phyloP scores from a whole-genome alignment of 2,329 filamentous ascomycete genomes.

The Fusarium duplospermum region DNA sequence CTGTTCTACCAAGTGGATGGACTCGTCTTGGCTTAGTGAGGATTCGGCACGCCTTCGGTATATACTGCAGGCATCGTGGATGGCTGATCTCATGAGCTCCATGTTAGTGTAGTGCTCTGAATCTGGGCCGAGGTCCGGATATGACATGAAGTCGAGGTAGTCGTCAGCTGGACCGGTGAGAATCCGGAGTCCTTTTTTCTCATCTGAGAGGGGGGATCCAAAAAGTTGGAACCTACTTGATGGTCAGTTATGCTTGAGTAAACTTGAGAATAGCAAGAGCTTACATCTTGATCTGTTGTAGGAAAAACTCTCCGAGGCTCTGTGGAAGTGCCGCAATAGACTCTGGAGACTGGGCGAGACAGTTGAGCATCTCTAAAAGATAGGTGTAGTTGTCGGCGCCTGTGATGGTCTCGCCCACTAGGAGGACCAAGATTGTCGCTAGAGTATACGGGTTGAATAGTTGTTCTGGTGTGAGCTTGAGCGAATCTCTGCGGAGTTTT shows the following conservation, averaged over 20 bases:
- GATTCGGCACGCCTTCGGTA: constrained; percentile 42
- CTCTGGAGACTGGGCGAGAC: constrained; percentile 40
- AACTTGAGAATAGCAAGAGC: fast-evolving
- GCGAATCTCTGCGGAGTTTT: constrained; percentile 48
- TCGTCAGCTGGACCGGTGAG: constrained; percentile 33
- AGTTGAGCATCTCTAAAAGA: constrained; percentile 51
- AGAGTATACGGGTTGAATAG: constrained; percentile 52
- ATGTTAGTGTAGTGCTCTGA: constrained; percentile 37
- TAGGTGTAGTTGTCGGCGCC: constrained; percentile 52
- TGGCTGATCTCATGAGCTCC: constrained; percentile 38
- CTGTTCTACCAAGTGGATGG: constrained; percentile 46
- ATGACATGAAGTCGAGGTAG: constrained; percentile 46
- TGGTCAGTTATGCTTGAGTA: background rate
- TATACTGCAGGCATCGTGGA: constrained; percentile 42
- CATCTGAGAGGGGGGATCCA: constrained; percentile 43
- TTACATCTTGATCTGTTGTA: constrained; percentile 49
- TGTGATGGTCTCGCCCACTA: constrained; percentile 56
- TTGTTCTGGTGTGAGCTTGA: constrained; percentile 41
- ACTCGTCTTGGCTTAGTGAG: constrained; percentile 32
- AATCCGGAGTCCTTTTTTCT: constrained; percentile 42
- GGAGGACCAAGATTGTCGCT: constrained; percentile 52
- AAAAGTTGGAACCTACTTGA: constrained; percentile 46
- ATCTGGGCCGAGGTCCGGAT: constrained; percentile 29
- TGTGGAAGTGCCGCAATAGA: constrained; percentile 32
- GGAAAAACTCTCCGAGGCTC: constrained; percentile 41